Evolutionary conservation across 441 rosid genomes (phyloP).

Genomic region (Arabidopsis hybrid): DNA sequence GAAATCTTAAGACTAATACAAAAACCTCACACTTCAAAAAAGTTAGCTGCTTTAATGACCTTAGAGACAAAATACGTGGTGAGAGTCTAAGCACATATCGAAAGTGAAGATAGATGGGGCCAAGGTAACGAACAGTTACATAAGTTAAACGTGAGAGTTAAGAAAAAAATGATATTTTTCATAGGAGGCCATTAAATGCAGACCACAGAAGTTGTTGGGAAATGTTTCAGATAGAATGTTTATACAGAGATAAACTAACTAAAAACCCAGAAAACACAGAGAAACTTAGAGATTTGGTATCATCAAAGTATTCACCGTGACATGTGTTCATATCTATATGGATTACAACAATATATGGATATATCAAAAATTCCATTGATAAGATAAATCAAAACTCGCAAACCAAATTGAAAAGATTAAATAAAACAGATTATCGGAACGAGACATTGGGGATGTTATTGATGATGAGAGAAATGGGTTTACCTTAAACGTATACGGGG

Average conservation of each 20-base stretch:
- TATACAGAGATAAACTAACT: background rate
- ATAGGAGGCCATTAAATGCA: conserved; percentile 31
- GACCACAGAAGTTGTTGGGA: conserved; percentile 32
- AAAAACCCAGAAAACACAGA: conserved; percentile 34
- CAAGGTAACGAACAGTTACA: conserved; percentile 30
- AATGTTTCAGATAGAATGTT: conserved; percentile 1
- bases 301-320: conserved; percentile 7
- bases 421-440: conserved; percentile 4
- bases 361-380: background rate
- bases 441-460: background rate
- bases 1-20: background rate
- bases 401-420: background rate
- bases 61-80: conserved; percentile 29
- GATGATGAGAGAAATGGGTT: conserved; percentile 7
- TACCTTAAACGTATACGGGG: conserved; percentile 29
- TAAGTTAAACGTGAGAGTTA: background rate
- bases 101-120: conserved; percentile 33
- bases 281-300: background rate
- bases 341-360: background rate
- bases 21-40: background rate
- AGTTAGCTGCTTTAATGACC: conserved; percentile 1
- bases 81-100: conserved; percentile 18
- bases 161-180: background rate
- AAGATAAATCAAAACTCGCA: background rate
- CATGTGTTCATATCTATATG: background rate